These are phyloP conservation scores for Fraxinus ornus DNA, from an alignment of 305 asterid genomes.

Conservation along the genomic window DNA sequence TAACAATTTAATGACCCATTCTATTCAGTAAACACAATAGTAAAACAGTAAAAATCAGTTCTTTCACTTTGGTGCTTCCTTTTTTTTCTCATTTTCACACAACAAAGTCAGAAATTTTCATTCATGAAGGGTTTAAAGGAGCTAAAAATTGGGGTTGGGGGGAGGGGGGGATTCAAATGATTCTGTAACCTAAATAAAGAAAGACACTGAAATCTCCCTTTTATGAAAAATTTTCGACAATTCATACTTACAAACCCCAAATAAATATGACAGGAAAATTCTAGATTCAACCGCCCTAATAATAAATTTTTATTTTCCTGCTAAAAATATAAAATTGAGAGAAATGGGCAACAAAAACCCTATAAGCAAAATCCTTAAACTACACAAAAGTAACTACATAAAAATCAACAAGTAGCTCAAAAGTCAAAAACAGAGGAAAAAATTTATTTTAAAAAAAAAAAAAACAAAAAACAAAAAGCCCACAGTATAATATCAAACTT, in stretches of 20 bases:
- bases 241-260: not conserved
- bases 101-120: not conserved
- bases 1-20: not conserved
- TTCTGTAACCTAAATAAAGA: not conserved
- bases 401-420: constrained; percentile 7
- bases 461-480: not conserved
- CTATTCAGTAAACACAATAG: not conserved
- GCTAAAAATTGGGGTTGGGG: not conserved
- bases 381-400: not conserved
- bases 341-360: not conserved
- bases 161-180: not conserved
- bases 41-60: constrained; percentile 13
- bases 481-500: constrained; percentile 26
- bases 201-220: not conserved
- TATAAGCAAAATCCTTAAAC: not conserved
- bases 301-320: not conserved
- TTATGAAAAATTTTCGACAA: not conserved
- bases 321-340: not conserved
- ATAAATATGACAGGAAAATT: not conserved
- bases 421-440: constrained; percentile 23
- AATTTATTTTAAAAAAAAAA: not conserved
- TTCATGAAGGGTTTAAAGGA: not conserved
- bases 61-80: not conserved
- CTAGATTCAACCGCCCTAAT: not conserved
- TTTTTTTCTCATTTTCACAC: not conserved